These are phyloP conservation scores for Nadsonia starkeyi-henricii DNA, from an alignment of 1,139 yeast genomes.

Conservation along the genomic window DNA sequence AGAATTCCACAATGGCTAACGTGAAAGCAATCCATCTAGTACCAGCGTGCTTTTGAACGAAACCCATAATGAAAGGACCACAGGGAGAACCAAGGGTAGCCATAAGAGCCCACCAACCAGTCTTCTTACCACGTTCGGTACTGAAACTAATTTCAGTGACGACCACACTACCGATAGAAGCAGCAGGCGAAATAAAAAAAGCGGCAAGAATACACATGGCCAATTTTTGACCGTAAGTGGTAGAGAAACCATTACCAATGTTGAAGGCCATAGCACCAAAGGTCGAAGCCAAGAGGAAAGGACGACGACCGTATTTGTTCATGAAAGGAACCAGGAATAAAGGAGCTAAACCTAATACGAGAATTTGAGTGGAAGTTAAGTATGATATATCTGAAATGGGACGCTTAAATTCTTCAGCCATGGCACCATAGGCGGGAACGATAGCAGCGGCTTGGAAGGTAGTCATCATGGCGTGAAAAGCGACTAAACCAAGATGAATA, in stretches of 20 bases:
- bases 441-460: conserved; percentile 13
- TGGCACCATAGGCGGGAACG: conserved; percentile 11
- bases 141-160: conserved; percentile 12
- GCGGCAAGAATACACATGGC: conserved; percentile 11
- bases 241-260: conserved; percentile 13
- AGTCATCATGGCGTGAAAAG: conserved; percentile 10
- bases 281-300: conserved; percentile 8
- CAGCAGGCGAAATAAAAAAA: conserved; percentile 11
- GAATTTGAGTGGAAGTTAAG: conserved; percentile 11
- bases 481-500: conserved; percentile 8
- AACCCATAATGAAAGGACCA: conserved; percentile 14
- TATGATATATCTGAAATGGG: conserved; percentile 10
- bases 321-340: conserved; percentile 12
- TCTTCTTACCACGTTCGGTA: conserved; percentile 12
- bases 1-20: conserved; percentile 10
- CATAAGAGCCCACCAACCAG: conserved; percentile 13
- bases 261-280: conserved; percentile 7
- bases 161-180: conserved; percentile 11
- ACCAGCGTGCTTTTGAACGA: conserved; percentile 11
- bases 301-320: conserved; percentile 12
- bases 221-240: conserved; percentile 12
- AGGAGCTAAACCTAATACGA: conserved; percentile 11
- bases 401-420: conserved; percentile 10
- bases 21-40: conserved; percentile 10
- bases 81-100: conserved; percentile 11